phyloP scores from a whole-genome alignment of 2,329 filamentous ascomycete species.

The Escovopsis weberi region DNA sequence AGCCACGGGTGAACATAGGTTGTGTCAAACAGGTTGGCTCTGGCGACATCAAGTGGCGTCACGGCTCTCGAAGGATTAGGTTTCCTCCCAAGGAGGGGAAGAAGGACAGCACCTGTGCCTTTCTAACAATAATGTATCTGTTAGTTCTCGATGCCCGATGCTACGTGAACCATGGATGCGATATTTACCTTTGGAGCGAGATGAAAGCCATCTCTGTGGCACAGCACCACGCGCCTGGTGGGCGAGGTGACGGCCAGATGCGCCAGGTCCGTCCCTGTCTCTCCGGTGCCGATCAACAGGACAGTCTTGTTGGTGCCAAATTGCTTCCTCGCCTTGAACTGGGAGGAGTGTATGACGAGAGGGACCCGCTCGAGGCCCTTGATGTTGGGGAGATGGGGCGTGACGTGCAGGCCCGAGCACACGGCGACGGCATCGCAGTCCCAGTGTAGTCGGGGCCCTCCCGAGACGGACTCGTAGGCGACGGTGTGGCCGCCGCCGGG shows the following conservation, averaged over 20 bases:
- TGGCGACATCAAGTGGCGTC: slow-evolving; percentile 26
- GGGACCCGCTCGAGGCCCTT: slow-evolving; percentile 21
- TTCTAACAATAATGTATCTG: slow-evolving; percentile 1
- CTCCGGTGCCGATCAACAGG: slow-evolving; percentile 27
- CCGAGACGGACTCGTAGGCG: neutral
- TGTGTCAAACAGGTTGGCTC: slow-evolving; percentile 31
- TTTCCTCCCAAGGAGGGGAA: slow-evolving; percentile 8
- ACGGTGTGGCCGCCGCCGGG: slow-evolving; percentile 3
- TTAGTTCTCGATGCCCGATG: neutral
- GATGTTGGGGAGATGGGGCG: slow-evolving; percentile 23
- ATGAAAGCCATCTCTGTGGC: slow-evolving; percentile 28
- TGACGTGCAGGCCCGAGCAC: slow-evolving; percentile 27
- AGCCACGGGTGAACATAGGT: slow-evolving; percentile 28
- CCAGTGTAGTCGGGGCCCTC: slow-evolving; percentile 9
- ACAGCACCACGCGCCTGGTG: slow-evolving; percentile 24
- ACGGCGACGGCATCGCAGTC: slow-evolving; percentile 28
- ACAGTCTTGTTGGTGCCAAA: slow-evolving; percentile 25
- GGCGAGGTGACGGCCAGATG: slow-evolving; percentile 27
- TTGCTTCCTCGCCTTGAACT: slow-evolving; percentile 24
- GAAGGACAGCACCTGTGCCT: slow-evolving; percentile 8
- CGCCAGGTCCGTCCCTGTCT: slow-evolving; percentile 28
- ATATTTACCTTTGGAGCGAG: slow-evolving; percentile 22
- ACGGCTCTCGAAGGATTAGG: slow-evolving; percentile 12
- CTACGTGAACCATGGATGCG: neutral
- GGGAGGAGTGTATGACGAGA: slow-evolving; percentile 26